Percentiles rank a stretch among this genome's conserved stretches.
Conservation (phyloP, 1,284 basidiomycete genomes). For the Marasmius tenuissimus region DNA sequence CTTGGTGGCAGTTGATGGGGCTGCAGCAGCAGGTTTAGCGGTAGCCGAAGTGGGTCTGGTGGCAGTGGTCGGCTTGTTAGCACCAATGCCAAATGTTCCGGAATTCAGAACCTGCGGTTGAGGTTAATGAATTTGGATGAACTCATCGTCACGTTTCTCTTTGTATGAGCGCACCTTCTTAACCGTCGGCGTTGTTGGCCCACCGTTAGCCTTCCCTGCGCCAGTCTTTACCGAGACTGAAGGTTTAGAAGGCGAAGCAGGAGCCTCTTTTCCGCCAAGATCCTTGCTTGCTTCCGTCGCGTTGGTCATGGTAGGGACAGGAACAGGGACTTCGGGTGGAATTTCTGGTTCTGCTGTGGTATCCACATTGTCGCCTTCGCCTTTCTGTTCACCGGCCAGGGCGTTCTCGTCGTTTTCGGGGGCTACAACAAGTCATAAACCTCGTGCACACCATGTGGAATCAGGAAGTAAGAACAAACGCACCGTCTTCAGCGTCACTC, state of each 20-base stretch:
- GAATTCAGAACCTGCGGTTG: constrained; percentile 58
- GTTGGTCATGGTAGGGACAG: constrained; percentile 10
- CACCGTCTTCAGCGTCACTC: constrained; percentile 12
- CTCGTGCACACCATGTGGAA: constrained; percentile 54
- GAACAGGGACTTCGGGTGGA: constrained; percentile 12
- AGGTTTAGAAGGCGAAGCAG: constrained; percentile 17
- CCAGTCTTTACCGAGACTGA: constrained; percentile 35
- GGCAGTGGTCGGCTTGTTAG: constrained; percentile 43
- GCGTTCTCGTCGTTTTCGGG: constrained; percentile 23
- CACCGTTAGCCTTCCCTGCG: constrained; percentile 42
- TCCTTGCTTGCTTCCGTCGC: constrained; percentile 12
- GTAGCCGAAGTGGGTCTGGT: constrained; percentile 16
- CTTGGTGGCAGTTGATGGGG: constrained; percentile 27
- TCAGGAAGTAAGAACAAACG: neutral
- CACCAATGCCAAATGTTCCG: constrained; percentile 64
- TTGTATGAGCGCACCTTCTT: constrained; percentile 55
- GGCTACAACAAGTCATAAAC: constrained; percentile 23
- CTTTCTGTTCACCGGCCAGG: constrained; percentile 15
- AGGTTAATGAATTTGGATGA: constrained; percentile 26
- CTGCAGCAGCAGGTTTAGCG: constrained; percentile 38
- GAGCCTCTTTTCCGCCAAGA: constrained; percentile 11
- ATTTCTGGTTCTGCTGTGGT: constrained; percentile 5
- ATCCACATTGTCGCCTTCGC: constrained; percentile 1
- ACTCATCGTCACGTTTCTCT: constrained; percentile 24
- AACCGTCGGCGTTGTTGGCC: constrained; percentile 52